Conservation (phyloP, 2,329 filamentous ascomycete species). For the Aspergillus felis region DNA sequence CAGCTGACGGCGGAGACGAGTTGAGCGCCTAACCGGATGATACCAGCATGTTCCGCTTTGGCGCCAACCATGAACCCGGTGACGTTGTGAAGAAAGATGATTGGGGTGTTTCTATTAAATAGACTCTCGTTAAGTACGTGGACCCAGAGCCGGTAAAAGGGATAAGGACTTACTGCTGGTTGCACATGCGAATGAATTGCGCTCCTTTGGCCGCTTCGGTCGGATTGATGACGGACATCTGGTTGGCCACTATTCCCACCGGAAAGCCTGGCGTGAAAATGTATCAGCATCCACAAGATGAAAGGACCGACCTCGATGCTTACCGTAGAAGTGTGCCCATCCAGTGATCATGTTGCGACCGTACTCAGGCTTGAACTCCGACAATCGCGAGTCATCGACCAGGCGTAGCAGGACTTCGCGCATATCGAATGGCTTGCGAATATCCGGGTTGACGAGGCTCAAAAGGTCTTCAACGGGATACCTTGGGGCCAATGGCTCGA, state of each 20-base stretch:
- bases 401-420: constrained; percentile 39
- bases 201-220: constrained; percentile 41
- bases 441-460: constrained; percentile 36
- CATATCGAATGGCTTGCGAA: constrained; percentile 39
- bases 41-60: constrained; percentile 42
- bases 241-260: constrained; percentile 42
- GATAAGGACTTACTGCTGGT: constrained; percentile 36
- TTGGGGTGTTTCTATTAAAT: constrained; percentile 31
- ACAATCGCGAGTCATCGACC: constrained; percentile 40
- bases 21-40: constrained; percentile 46
- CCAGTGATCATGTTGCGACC: constrained; percentile 37
- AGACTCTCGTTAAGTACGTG: background rate
- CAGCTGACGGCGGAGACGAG: constrained; percentile 44
- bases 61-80: constrained; percentile 49
- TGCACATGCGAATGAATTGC: constrained; percentile 44
- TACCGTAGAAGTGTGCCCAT: constrained; percentile 40
- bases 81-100: constrained; percentile 47
- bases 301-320: background rate
- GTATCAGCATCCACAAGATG: too few relatives aligned
- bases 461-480: constrained; percentile 39
- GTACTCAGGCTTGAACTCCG: constrained; percentile 40
- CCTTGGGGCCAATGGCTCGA: constrained; percentile 18
- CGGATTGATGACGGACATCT: constrained; percentile 38
- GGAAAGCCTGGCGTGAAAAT: constrained; percentile 22
- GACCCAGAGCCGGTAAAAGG: too few relatives aligned